A percentile compares a stretch with the other conserved stretches of the same genome.
Conservation (phyloP, 345 rosid species). For the Lumnitzera littorea region DNA sequence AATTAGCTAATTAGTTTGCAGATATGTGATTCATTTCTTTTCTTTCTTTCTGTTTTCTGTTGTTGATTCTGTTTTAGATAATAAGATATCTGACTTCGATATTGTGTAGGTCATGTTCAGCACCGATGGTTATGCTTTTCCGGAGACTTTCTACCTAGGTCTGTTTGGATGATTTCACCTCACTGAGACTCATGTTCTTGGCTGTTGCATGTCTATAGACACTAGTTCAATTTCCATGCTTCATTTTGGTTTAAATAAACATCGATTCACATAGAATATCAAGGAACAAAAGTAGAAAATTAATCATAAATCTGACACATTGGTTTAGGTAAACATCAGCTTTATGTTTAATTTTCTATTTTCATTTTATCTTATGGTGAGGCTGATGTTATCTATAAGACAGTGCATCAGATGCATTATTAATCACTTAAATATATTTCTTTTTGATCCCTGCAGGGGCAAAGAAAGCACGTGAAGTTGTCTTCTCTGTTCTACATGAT, state of each 20-base stretch:
- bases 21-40: not conserved
- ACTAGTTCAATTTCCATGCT: too few species aligned
- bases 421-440: constrained; percentile 9
- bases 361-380: not conserved
- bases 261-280: too few species aligned
- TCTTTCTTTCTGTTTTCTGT: constrained; percentile 1
- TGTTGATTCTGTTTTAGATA: constrained; percentile 1
- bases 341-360: not conserved
- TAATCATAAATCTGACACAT: too few species aligned
- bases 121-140: constrained; percentile 90
- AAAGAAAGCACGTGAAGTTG: constrained; percentile 68
- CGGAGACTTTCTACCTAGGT: constrained; percentile 90
- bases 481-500: constrained; percentile 62
- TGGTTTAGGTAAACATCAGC: too few species aligned
- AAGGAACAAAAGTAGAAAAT: too few species aligned
- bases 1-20: not conserved
- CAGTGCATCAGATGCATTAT: not conserved
- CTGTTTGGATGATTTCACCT: constrained; percentile 13
- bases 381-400: too few species aligned
- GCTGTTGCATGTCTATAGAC: too few species aligned
- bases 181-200: too few species aligned
- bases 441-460: constrained; percentile 44
- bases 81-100: not conserved
- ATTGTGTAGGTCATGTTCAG: constrained; percentile 93
- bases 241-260: too few species aligned